A percentile compares a stretch with the other conserved stretches of the same genome.
Evolutionary conservation across 768 basidiomycete species (phyloP).

Genomic region (Saitozyma podzolica): DNA sequence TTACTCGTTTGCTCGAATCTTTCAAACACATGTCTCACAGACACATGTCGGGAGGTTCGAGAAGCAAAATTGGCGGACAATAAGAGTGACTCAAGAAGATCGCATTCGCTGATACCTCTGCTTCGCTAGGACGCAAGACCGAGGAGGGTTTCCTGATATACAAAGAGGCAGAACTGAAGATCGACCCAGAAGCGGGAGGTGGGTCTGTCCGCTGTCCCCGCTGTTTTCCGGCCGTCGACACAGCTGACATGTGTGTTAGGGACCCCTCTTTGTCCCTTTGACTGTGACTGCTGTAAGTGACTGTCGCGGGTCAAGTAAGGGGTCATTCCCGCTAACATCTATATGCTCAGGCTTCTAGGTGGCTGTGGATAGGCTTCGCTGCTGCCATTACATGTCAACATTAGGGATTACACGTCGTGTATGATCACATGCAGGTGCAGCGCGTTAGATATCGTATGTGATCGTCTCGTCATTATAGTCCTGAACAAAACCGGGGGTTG

Average conservation of each 20-base stretch:
- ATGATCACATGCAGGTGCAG: too few species aligned
- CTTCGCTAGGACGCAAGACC: slow-evolving; percentile 46
- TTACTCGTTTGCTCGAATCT: too few species aligned
- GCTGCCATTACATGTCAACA: too few species aligned
- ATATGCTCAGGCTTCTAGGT: too few species aligned
- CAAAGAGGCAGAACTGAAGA: slow-evolving; percentile 51
- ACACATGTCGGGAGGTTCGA: background rate
- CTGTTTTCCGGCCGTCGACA: too few species aligned
- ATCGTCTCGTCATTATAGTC: background rate
- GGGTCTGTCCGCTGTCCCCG: slow-evolving; percentile 7
- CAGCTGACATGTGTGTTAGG: slow-evolving; percentile 17
- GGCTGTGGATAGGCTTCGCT: too few species aligned
- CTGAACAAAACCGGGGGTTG: too few species aligned
- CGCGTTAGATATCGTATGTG: background rate
- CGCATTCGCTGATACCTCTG: background rate
- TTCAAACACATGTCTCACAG: background rate
- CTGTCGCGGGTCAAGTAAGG: too few species aligned
- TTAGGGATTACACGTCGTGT: too few species aligned
- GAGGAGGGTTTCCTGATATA: slow-evolving; percentile 53
- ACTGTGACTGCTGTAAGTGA: slow-evolving; percentile 51
- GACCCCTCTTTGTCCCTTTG: slow-evolving; percentile 52
- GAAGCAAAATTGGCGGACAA: background rate
- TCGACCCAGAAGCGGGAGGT: slow-evolving; percentile 52
- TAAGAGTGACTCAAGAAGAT: background rate
- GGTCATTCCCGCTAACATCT: too few species aligned